These are phyloP conservation scores for Aspergillus udagawae DNA, from an alignment of 2,329 filamentous ascomycete genomes.

Conservation along the genomic window DNA sequence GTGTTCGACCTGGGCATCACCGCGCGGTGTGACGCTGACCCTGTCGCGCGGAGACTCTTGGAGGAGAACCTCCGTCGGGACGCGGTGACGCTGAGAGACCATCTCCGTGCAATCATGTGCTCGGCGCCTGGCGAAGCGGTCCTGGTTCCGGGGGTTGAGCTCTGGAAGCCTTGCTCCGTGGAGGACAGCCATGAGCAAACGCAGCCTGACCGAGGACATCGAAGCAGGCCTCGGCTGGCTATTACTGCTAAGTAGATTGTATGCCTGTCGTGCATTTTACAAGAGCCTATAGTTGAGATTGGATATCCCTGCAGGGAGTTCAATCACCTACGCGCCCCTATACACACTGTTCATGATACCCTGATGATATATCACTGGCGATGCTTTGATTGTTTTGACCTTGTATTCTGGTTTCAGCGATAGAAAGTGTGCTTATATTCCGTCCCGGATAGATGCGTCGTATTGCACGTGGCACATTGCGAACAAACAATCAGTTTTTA, in stretches of 20 bases:
- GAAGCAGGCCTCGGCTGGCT: background rate
- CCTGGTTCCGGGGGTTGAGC: slow-evolving; percentile 2
- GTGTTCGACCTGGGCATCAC: slow-evolving; percentile 33
- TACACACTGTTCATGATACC: background rate
- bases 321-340: background rate
- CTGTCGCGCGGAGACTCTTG: slow-evolving; percentile 18
- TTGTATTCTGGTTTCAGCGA: background rate
- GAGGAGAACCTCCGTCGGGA: slow-evolving; percentile 25
- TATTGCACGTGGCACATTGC: background rate
- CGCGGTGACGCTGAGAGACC: slow-evolving; percentile 23
- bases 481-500: background rate
- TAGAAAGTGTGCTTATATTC: background rate
- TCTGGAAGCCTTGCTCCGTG: background rate
- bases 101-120: slow-evolving; percentile 24
- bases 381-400: background rate
- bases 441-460: background rate
- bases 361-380: too few species aligned
- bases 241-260: background rate
- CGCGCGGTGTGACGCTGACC: slow-evolving; percentile 27
- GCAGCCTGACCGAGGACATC: background rate
- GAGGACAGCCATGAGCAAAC: background rate
- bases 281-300: background rate
- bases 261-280: too few species aligned
- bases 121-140: slow-evolving; percentile 6
- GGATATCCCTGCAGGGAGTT: background rate